phyloP scores from a whole-genome alignment of 345 rosid species.

The Streptanthus diversifolius region DNA sequence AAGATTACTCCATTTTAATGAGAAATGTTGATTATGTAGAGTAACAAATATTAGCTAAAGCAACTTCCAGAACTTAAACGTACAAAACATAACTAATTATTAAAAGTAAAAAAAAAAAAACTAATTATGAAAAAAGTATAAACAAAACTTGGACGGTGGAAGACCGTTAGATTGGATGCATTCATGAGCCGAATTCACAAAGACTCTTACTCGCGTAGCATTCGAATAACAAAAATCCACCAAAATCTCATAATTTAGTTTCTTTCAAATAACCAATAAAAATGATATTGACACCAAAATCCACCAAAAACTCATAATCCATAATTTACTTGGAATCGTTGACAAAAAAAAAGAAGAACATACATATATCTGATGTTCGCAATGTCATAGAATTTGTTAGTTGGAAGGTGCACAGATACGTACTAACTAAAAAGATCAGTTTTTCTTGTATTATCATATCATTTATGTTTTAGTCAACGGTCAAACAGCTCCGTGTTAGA shows the following conservation, averaged over 20 bases:
- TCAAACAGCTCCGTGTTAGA: not conserved
- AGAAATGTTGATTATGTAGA: too few species aligned
- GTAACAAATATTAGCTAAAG: too few species aligned
- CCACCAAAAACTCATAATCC: too few species aligned
- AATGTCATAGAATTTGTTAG: not conserved
- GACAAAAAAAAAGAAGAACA: not conserved
- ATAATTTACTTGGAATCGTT: not conserved
- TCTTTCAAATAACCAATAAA: not conserved
- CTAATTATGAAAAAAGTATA: not conserved
- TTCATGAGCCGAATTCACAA: not conserved
- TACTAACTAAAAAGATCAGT: not conserved
- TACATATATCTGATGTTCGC: too few species aligned
- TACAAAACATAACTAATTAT: not conserved
- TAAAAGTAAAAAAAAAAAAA: not conserved
- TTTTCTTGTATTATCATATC: not conserved
- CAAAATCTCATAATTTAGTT: not conserved
- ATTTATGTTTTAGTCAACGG: not conserved
- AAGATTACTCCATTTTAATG: too few species aligned
- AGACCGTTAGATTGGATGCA: not conserved
- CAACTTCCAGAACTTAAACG: not conserved
- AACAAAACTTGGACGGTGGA: constrained; percentile 13
- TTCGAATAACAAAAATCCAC: not conserved
- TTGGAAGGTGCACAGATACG: constrained; percentile 25
- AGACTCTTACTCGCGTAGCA: constrained; percentile 3
- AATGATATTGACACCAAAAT: constrained; percentile 4